Conservation (phyloP, 208 protist species). For the Wallacemonas sp. region DNA sequence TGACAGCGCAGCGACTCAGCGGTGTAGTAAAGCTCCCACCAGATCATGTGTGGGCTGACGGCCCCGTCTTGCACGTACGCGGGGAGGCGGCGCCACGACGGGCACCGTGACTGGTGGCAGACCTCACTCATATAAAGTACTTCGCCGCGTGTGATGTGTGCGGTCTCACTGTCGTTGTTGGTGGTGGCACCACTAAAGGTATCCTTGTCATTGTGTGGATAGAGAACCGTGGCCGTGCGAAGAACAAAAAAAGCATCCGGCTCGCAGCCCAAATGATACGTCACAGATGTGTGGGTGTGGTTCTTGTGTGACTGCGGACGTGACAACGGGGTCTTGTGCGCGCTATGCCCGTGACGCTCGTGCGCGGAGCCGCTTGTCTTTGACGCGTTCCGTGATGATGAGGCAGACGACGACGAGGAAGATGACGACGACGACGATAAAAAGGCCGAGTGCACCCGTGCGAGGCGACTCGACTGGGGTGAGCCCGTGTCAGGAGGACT, state of each 20-base stretch:
- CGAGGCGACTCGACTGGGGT: too few relatives aligned
- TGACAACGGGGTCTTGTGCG: too few relatives aligned
- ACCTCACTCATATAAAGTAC: conserved; percentile 44
- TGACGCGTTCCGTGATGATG: not conserved
- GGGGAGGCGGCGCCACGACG: conserved; percentile 40
- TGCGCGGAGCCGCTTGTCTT: not conserved
- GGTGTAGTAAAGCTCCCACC: conserved; percentile 33
- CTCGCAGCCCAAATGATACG: not conserved
- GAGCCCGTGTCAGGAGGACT: too few relatives aligned
- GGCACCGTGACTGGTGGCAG: conserved; percentile 35
- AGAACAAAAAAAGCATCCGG: conserved; percentile 9
- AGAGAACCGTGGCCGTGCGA: too few relatives aligned
- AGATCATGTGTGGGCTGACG: conserved; percentile 27
- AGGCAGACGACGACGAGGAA: not conserved
- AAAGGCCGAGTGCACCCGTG: too few relatives aligned
- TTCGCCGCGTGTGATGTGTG: too few relatives aligned
- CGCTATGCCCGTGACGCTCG: too few relatives aligned
- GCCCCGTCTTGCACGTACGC: not conserved
- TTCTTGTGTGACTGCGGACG: too few relatives aligned
- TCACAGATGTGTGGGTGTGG: not conserved
- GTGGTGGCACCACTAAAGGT: too few relatives aligned
- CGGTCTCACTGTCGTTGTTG: too few relatives aligned
- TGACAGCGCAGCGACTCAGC: conserved; percentile 16
- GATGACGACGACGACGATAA: not conserved
- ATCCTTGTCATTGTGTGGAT: too few relatives aligned